Evolutionary conservation across 2,329 filamentous ascomycete genomes (phyloP).

Genomic region (Trichoderma sp.): DNA sequence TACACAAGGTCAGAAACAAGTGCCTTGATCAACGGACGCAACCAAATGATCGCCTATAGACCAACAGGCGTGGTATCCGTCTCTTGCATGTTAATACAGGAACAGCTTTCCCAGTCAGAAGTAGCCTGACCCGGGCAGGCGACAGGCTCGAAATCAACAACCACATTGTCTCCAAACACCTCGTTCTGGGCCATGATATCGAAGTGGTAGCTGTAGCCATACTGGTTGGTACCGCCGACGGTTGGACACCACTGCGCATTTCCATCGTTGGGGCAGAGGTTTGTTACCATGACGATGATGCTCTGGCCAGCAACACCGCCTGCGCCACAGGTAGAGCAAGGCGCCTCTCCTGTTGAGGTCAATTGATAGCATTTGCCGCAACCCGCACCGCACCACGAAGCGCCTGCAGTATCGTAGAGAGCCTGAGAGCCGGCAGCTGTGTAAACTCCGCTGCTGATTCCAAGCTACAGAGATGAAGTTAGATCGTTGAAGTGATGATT

Average conservation of each 20-base stretch:
- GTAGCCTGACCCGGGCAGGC: slow-evolving; percentile 11
- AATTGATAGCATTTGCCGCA: slow-evolving; percentile 21
- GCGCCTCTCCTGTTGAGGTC: slow-evolving; percentile 18
- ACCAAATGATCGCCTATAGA: background rate
- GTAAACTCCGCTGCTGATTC: slow-evolving; percentile 19
- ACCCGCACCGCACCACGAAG: slow-evolving; percentile 17
- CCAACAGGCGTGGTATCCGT: slow-evolving; percentile 1
- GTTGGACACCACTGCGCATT: slow-evolving; percentile 15
- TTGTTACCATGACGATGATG: slow-evolving; percentile 18
- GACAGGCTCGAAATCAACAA: slow-evolving; percentile 23
- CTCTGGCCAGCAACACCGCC: slow-evolving; percentile 20
- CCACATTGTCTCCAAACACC: slow-evolving; percentile 13
- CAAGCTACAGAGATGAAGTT: background rate
- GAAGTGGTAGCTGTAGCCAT: slow-evolving; percentile 21
- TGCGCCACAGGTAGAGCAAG: slow-evolving; percentile 12
- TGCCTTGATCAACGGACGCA: too few relatives aligned
- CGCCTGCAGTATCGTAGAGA: slow-evolving; percentile 14
- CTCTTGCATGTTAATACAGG: slow-evolving; percentile 7
- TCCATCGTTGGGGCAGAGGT: slow-evolving; percentile 18
- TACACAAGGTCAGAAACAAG: too few relatives aligned
- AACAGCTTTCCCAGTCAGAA: slow-evolving; percentile 12
- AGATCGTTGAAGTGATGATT: too few relatives aligned
- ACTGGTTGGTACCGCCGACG: slow-evolving; percentile 16
- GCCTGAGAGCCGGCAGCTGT: slow-evolving; percentile 21
- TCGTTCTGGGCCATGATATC: slow-evolving; percentile 17